These are phyloP conservation scores for Plenodomus biglobosus DNA, from an alignment of 2,329 filamentous ascomycete species.

Conservation along the genomic window DNA sequence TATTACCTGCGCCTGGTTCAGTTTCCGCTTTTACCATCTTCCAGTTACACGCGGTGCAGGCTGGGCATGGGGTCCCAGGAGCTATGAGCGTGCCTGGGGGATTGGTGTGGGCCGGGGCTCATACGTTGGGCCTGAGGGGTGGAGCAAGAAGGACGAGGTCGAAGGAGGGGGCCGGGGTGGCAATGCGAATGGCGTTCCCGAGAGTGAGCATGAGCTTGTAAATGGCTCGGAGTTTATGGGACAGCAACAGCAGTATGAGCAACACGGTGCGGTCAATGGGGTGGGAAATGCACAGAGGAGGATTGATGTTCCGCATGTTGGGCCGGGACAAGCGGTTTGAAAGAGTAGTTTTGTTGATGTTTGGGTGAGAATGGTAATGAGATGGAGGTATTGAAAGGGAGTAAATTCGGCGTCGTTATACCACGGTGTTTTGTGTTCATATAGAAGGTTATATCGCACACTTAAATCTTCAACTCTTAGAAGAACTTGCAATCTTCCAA, in stretches of 20 bases:
- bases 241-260: background rate
- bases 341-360: too few species aligned
- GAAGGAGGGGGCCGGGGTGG: slow-evolving; percentile 5
- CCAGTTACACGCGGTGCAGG: slow-evolving; percentile 77
- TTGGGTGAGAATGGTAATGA: too few species aligned
- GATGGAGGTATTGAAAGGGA: too few species aligned
- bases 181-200: background rate
- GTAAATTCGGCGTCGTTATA: too few species aligned
- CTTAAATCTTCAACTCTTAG: too few species aligned
- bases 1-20: slow-evolving; percentile 67
- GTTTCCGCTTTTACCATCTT: slow-evolving; percentile 84
- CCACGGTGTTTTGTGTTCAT: too few species aligned
- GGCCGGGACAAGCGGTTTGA: background rate
- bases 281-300: background rate
- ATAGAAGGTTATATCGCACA: too few species aligned
- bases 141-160: slow-evolving; percentile 28
- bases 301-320: background rate
- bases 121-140: slow-evolving; percentile 54
- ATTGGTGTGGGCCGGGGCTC: slow-evolving; percentile 63
- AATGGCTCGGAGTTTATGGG: background rate
- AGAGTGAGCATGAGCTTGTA: background rate
- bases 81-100: slow-evolving; percentile 72
- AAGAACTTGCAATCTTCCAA: too few species aligned
- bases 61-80: slow-evolving; percentile 86
- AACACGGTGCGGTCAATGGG: background rate